phyloP scores from a whole-genome alignment of 495 filamentous ascomycete genomes.

The Echria macrotheca region DNA sequence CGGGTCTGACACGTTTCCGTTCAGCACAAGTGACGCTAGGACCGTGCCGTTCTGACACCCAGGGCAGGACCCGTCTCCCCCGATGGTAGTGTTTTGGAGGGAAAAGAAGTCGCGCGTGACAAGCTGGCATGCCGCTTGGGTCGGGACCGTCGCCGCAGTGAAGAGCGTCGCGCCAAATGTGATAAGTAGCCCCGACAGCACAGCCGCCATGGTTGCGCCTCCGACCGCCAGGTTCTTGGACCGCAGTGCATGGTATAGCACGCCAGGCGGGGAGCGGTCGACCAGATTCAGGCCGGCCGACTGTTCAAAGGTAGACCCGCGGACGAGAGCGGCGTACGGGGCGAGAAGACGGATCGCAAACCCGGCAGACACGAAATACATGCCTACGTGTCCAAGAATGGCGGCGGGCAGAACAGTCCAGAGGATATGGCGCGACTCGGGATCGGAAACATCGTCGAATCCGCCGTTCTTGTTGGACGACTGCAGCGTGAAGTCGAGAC shows the following conservation, averaged over 20 bases:
- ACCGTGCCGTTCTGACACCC: slow-evolving; percentile 18
- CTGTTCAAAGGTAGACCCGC: slow-evolving; percentile 10
- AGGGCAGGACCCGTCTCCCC: background rate
- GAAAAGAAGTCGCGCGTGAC: slow-evolving; percentile 18
- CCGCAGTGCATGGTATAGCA: slow-evolving; percentile 12
- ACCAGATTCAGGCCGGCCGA: slow-evolving; percentile 17
- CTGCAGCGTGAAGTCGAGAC: slow-evolving; percentile 19
- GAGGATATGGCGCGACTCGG: slow-evolving; percentile 17
- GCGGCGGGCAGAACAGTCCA: slow-evolving; percentile 22
- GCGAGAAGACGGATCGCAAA: slow-evolving; percentile 12
- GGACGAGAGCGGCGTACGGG: slow-evolving; percentile 14
- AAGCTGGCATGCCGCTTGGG: slow-evolving; percentile 8
- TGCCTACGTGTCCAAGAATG: slow-evolving; percentile 10
- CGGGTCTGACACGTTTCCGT: slow-evolving; percentile 21
- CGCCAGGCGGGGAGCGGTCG: slow-evolving; percentile 12
- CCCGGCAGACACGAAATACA: slow-evolving; percentile 16
- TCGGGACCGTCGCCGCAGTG: slow-evolving; percentile 12
- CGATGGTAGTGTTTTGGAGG: slow-evolving; percentile 3
- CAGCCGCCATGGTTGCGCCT: slow-evolving; percentile 9
- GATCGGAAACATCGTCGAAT: slow-evolving; percentile 15
- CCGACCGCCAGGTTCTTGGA: slow-evolving; percentile 15
- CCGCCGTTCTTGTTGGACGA: slow-evolving; percentile 14
- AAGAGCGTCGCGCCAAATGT: slow-evolving; percentile 16
- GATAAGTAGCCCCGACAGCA: slow-evolving; percentile 14
- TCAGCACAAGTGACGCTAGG: slow-evolving; percentile 17